Evolutionary conservation across 306 rosid species (phyloP).

Genomic region (Dalbergia cultrata): DNA sequence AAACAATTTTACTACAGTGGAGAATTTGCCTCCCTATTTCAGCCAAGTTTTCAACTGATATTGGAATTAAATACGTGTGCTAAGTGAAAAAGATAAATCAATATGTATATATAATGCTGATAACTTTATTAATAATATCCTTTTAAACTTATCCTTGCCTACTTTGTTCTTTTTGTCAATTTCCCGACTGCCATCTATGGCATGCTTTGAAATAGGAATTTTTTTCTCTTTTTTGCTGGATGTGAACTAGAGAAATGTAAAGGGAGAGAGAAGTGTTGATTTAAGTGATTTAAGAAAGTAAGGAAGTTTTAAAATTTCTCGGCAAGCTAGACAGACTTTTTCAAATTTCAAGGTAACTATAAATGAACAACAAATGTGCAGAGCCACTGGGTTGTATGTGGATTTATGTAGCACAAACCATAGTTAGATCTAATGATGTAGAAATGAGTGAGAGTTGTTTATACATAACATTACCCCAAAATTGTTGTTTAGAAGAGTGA

Average conservation of each 20-base stretch:
- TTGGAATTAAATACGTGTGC: slow-evolving; percentile 26
- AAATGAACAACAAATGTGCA: slow-evolving; percentile 38
- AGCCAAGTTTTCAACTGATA: slow-evolving; percentile 28
- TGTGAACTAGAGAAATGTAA: slow-evolving; percentile 1
- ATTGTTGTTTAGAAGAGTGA: neutral
- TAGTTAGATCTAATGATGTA: slow-evolving; percentile 33
- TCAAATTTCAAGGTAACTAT: slow-evolving; percentile 35
- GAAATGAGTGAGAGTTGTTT: slow-evolving; percentile 27
- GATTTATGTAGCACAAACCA: slow-evolving; percentile 43
- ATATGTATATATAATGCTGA: slow-evolving; percentile 38
- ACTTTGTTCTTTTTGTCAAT: neutral
- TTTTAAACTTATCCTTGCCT: slow-evolving; percentile 25
- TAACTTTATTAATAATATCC: slow-evolving; percentile 13
- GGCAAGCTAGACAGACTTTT: slow-evolving; percentile 4
- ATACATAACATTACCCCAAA: neutral
- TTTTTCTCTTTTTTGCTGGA: neutral
- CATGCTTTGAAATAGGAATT: slow-evolving; percentile 6
- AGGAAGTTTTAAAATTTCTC: slow-evolving; percentile 33
- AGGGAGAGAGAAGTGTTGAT: neutral
- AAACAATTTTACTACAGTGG: slow-evolving; percentile 25
- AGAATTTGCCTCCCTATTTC: slow-evolving; percentile 49
- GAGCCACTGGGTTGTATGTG: slow-evolving; percentile 35
- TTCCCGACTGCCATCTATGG: neutral
- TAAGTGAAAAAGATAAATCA: slow-evolving; percentile 10
- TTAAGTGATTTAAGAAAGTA: slow-evolving; percentile 23